Evolutionary conservation across 1,284 basidiomycete genomes (phyloP).

Genomic region (Cryptococcus deneoformans): DNA sequence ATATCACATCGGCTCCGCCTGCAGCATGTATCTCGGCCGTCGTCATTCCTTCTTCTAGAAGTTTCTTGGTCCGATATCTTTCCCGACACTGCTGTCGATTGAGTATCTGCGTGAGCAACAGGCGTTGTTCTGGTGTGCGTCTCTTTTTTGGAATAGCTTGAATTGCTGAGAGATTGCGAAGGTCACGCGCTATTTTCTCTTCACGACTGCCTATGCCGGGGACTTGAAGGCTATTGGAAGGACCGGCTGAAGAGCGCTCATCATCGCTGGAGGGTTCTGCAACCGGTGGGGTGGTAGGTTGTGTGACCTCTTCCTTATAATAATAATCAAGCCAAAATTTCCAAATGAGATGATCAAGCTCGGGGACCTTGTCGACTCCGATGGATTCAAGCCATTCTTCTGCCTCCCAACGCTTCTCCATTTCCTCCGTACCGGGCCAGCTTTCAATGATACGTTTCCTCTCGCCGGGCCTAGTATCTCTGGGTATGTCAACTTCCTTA

Average conservation of each 20-base stretch:
- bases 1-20: conserved; percentile 32
- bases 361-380: conserved; percentile 5
- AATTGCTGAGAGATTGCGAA: conserved; percentile 18
- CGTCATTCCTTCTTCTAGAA: conserved; percentile 25
- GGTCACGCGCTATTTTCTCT: conserved; percentile 16
- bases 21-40: conserved; percentile 17
- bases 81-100: conserved; percentile 23
- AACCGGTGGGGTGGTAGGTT: not conserved
- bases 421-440: not conserved
- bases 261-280: not conserved
- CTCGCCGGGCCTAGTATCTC: not conserved
- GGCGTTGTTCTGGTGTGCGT: conserved; percentile 18
- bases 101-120: conserved; percentile 11
- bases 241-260: not conserved
- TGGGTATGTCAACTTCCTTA: no score
- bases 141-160: conserved; percentile 17
- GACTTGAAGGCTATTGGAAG: not conserved
- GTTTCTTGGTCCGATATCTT: conserved; percentile 19
- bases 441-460: not conserved
- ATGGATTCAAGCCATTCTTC: conserved; percentile 14
- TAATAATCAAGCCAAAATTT: not conserved
- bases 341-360: not conserved
- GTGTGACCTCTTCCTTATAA: not conserved
- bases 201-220: not conserved
- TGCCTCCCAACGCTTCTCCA: conserved; percentile 9